Evolutionary conservation across 2,329 filamentous ascomycete species (phyloP).

Genomic region (Trichoderma arundinaceum): DNA sequence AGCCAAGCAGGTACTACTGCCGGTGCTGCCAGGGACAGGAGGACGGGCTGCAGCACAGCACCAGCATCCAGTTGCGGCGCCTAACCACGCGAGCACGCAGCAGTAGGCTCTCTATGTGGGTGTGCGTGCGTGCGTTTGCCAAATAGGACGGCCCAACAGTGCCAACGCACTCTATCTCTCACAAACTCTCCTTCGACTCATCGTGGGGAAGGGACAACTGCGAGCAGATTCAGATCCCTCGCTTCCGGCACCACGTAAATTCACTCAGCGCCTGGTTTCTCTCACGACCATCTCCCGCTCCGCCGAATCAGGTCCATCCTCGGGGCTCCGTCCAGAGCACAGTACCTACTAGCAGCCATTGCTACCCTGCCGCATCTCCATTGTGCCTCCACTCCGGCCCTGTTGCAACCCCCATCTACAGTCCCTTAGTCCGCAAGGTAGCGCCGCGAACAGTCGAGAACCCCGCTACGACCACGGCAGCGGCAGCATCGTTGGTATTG

Average conservation of each 20-base stretch:
- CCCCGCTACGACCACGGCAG: slow-evolving; percentile 29
- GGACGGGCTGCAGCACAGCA: neutral
- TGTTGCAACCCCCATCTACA: slow-evolving; percentile 19
- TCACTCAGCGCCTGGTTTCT: slow-evolving; percentile 3
- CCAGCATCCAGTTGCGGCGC: neutral
- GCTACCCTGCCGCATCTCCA: slow-evolving; percentile 26
- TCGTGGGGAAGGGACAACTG: slow-evolving; percentile 12
- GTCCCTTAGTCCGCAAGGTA: slow-evolving; percentile 29
- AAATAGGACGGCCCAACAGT: neutral
- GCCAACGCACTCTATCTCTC: neutral
- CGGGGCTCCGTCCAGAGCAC: slow-evolving; percentile 23
- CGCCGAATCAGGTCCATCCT: slow-evolving; percentile 21
- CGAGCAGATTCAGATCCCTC: slow-evolving; percentile 5
- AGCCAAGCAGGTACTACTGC: slow-evolving; percentile 12
- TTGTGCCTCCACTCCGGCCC: slow-evolving; percentile 28
- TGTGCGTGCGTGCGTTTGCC: neutral
- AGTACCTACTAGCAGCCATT: slow-evolving; percentile 15
- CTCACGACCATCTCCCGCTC: slow-evolving; percentile 2
- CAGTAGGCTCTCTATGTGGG: slow-evolving; percentile 2
- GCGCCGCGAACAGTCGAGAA: slow-evolving; percentile 31
- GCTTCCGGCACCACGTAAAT: slow-evolving; percentile 8
- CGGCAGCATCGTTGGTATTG: slow-evolving; percentile 25
- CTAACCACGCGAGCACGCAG: slow-evolving; percentile 25
- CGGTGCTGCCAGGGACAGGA: slow-evolving; percentile 27
- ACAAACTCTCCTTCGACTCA: slow-evolving; percentile 3